A percentile compares a stretch with the other conserved stretches of the same genome.
Evolutionary conservation across 805 yeast genomes (phyloP).

Genomic region (Komagataella populi): DNA sequence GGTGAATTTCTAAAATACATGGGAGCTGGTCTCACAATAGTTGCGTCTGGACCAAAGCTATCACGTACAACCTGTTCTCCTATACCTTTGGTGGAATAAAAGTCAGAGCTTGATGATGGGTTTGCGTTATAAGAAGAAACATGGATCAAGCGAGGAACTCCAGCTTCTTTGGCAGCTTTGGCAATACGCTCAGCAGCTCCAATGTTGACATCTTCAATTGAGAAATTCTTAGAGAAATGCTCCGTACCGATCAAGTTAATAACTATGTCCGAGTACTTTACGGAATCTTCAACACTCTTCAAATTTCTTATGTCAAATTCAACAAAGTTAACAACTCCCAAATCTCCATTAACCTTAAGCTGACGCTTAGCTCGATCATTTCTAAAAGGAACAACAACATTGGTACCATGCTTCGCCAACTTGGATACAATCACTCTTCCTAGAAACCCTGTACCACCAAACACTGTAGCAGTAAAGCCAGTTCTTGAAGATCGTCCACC

Average conservation of each 20-base stretch:
- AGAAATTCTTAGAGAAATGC: slow-evolving; percentile 63
- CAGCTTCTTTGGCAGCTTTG: slow-evolving; percentile 51
- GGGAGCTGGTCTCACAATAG: slow-evolving; percentile 78
- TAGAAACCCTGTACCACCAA: slow-evolving; percentile 70
- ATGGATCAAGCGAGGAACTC: slow-evolving; percentile 63
- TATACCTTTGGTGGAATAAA: slow-evolving; percentile 65
- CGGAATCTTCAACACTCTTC: slow-evolving; percentile 61
- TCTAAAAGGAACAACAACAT: slow-evolving; percentile 65
- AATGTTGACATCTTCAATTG: slow-evolving; percentile 73
- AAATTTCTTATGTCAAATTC: slow-evolving; percentile 75
- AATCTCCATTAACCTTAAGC: slow-evolving; percentile 72
- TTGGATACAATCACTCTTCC: slow-evolving; percentile 63
- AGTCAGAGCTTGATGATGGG: slow-evolving; percentile 53
- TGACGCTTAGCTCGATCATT: slow-evolving; percentile 69
- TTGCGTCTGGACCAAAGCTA: slow-evolving; percentile 48
- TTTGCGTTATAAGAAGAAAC: slow-evolving; percentile 72
- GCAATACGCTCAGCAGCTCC: slow-evolving; percentile 72
- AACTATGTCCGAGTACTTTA: slow-evolving; percentile 72
- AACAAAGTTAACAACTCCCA: slow-evolving; percentile 75
- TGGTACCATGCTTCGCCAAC: slow-evolving; percentile 73
- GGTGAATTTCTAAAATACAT: slow-evolving; percentile 66
- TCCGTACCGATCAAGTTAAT: slow-evolving; percentile 70
- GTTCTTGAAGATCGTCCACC: slow-evolving; percentile 82
- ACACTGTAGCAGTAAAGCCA: slow-evolving; percentile 81
- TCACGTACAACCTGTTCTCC: slow-evolving; percentile 64